Evolutionary conservation across 2,329 filamentous ascomycete genomes (phyloP).

Genomic region (Phaeosphaeriaceae sp.): DNA sequence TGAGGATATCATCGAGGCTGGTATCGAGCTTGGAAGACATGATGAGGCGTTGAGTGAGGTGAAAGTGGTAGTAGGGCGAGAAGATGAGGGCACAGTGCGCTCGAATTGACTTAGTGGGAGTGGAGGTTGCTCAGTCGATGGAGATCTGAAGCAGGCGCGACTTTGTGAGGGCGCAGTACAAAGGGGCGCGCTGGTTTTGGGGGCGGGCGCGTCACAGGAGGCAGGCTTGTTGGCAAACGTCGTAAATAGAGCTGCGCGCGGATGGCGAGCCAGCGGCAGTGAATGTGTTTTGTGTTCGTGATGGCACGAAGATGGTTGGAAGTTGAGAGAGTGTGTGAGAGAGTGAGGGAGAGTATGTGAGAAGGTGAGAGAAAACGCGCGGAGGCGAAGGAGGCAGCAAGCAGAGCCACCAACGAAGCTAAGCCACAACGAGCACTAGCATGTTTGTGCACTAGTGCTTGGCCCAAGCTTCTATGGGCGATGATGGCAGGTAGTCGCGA

Average conservation of each 20-base stretch:
- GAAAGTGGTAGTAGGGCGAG: constrained; percentile 17
- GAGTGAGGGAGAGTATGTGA: constrained; percentile 1
- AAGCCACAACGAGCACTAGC: not conserved
- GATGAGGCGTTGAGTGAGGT: constrained; percentile 20
- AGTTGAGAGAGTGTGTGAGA: constrained; percentile 1
- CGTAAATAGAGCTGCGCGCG: constrained; percentile 18
- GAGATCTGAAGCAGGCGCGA: constrained; percentile 13
- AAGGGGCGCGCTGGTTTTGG: constrained; percentile 24
- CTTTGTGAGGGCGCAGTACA: constrained; percentile 5
- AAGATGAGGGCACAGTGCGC: constrained; percentile 19
- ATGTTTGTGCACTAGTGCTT: constrained; percentile 11
- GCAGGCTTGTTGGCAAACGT: constrained; percentile 12
- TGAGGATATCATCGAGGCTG: constrained; percentile 97
- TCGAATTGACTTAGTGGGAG: constrained; percentile 17
- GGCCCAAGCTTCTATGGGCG: constrained; percentile 25
- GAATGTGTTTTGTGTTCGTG: constrained; percentile 12
- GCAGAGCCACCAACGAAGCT: not conserved
- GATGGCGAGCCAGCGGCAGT: constrained; percentile 17
- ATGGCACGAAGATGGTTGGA: constrained; percentile 4
- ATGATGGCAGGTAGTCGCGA: constrained; percentile 29
- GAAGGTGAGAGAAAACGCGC: not conserved
- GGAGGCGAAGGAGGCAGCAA: constrained; percentile 4
- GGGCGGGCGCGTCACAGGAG: constrained; percentile 26
- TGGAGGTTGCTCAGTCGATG: constrained; percentile 13
- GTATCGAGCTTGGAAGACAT: constrained; percentile 83